Evolutionary conservation across 1,284 basidiomycete species (phyloP).

Genomic region (Ustilago shanxiensis): DNA sequence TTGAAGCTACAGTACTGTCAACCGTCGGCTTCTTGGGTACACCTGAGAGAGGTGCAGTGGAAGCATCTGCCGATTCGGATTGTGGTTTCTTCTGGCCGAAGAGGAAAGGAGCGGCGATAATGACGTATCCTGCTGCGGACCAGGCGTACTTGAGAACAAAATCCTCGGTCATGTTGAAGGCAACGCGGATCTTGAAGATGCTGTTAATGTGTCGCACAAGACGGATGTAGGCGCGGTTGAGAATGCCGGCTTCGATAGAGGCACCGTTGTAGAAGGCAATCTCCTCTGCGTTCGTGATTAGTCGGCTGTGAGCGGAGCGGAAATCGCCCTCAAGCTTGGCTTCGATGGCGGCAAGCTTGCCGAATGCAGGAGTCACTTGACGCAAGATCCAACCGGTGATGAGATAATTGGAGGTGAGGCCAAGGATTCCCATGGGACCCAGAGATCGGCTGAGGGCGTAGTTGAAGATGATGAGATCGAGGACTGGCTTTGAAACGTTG

Average conservation of each 20-base stretch:
- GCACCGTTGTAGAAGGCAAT: slow-evolving; percentile 97
- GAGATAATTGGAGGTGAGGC: slow-evolving; percentile 87
- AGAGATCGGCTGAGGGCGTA: slow-evolving; percentile 88
- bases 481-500: slow-evolving; percentile 79
- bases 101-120: slow-evolving; percentile 68
- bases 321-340: slow-evolving; percentile 88
- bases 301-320: slow-evolving; percentile 84
- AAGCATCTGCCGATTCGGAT: slow-evolving; percentile 65
- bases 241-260: slow-evolving; percentile 83
- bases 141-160: slow-evolving; percentile 70
- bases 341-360: slow-evolving; percentile 88
- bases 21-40: slow-evolving; percentile 11
- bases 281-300: slow-evolving; percentile 93
- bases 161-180: slow-evolving; percentile 69
- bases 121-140: slow-evolving; percentile 68
- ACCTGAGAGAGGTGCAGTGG: slow-evolving; percentile 71
- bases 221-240: slow-evolving; percentile 82
- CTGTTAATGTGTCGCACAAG: slow-evolving; percentile 90
- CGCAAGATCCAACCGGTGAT: slow-evolving; percentile 84
- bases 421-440: slow-evolving; percentile 79
- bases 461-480: slow-evolving; percentile 93
- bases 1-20: slow-evolving; percentile 72
- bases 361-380: slow-evolving; percentile 91
- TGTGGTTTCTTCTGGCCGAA: slow-evolving; percentile 53
- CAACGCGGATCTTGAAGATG: slow-evolving; percentile 82